These are phyloP conservation scores for Colletotrichum tropicicola DNA, from an alignment of 2,329 filamentous ascomycete genomes.

Conservation along the genomic window DNA sequence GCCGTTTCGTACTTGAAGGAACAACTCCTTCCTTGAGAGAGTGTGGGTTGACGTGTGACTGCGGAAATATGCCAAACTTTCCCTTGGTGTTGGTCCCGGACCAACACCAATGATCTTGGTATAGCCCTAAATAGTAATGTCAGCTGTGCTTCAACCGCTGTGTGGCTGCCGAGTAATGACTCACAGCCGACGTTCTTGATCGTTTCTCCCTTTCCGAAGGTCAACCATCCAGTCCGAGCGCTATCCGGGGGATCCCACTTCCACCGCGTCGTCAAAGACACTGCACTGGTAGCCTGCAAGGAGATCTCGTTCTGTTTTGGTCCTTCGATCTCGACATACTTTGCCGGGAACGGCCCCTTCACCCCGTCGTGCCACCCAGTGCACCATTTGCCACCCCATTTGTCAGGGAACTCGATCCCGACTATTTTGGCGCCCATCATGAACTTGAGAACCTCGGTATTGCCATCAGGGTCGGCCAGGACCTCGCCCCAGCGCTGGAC, in stretches of 20 bases:
- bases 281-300: slow-evolving; percentile 2
- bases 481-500: slow-evolving; percentile 44
- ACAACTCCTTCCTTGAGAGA: slow-evolving; percentile 15
- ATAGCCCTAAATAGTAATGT: slow-evolving; percentile 34
- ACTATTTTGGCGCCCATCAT: slow-evolving; percentile 42
- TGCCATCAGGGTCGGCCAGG: slow-evolving; percentile 42
- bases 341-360: slow-evolving; percentile 38
- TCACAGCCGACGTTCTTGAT: slow-evolving; percentile 55
- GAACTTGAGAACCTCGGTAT: slow-evolving; percentile 48
- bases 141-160: no score
- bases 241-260: slow-evolving; percentile 37
- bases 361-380: slow-evolving; percentile 43
- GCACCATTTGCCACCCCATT: slow-evolving; percentile 46
- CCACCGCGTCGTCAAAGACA: slow-evolving; percentile 38
- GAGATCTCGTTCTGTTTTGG: slow-evolving; percentile 33
- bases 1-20: neutral
- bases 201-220: slow-evolving; percentile 55
- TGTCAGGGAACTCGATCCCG: slow-evolving; percentile 42
- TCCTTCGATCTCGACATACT: slow-evolving; percentile 36
- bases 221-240: slow-evolving; percentile 30
- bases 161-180: neutral
- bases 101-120: slow-evolving; percentile 52
- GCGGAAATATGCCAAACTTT: slow-evolving; percentile 49
- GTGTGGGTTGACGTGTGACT: slow-evolving; percentile 44
- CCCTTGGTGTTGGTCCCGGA: slow-evolving; percentile 47